These are phyloP conservation scores for Fusarium verrucosum DNA, from an alignment of 2,329 filamentous ascomycete genomes.

Conservation along the genomic window DNA sequence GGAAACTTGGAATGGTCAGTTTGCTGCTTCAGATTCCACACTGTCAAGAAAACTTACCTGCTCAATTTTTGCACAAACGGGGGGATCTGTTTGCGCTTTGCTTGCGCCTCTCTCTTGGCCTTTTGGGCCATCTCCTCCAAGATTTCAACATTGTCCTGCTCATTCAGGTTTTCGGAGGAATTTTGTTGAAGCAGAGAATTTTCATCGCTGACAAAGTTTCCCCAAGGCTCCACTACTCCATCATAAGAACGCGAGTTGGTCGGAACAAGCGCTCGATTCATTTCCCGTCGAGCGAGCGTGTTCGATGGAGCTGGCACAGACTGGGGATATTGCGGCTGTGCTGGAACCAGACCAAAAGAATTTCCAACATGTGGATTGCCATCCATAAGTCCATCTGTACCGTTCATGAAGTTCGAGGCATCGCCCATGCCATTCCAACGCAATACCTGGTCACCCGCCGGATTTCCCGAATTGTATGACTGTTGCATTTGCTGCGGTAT, in stretches of 20 bases:
- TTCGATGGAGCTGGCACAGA: constrained; percentile 54
- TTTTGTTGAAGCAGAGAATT: constrained; percentile 51
- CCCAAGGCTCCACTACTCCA: constrained; percentile 53
- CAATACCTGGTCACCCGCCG: constrained; percentile 58
- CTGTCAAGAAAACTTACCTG: constrained; percentile 70
- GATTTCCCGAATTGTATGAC: constrained; percentile 56
- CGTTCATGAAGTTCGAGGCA: constrained; percentile 48
- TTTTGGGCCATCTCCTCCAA: constrained; percentile 81
- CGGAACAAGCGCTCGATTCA: constrained; percentile 61
- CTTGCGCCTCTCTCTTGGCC: constrained; percentile 87
- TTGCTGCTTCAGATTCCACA: background rate
- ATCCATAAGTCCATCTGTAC: constrained; percentile 41
- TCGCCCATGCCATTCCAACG: constrained; percentile 57
- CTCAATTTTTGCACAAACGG: constrained; percentile 98
- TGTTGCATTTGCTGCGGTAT: constrained; percentile 61
- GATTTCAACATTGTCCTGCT: constrained; percentile 78
- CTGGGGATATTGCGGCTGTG: constrained; percentile 49
- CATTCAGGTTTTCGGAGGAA: constrained; percentile 49
- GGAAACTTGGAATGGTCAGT: constrained; percentile 71
- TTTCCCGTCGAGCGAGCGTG: constrained; percentile 62
- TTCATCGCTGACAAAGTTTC: constrained; percentile 55
- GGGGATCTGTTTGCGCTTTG: constrained; percentile 93
- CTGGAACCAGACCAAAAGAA: constrained; percentile 52
- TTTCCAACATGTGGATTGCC: constrained; percentile 47
- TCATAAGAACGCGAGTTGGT: constrained; percentile 54